Conservation (phyloP, 805 yeast species). For the Suhomyces xylopsoci region DNA sequence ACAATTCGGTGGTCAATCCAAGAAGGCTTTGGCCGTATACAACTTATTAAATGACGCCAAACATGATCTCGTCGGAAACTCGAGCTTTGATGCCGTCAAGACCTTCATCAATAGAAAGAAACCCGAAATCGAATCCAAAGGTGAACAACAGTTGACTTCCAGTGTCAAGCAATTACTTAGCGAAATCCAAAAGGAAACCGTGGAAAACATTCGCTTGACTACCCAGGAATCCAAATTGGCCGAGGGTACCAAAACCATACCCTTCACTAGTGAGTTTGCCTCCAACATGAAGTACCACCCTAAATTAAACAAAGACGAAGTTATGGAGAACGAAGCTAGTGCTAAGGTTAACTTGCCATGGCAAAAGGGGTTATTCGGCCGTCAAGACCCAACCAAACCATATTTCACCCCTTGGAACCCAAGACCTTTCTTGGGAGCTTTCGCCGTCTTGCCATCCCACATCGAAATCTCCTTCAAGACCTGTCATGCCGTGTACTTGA, state of each 20-base stretch:
- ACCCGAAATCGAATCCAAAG: conserved; percentile 28
- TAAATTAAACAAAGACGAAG: conserved; percentile 41
- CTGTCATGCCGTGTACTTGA: conserved; percentile 93
- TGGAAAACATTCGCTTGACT: conserved; percentile 29
- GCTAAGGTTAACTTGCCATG: conserved; percentile 66
- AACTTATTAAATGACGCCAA: conserved; percentile 25
- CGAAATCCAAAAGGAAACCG: conserved; percentile 34
- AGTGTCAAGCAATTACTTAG: conserved; percentile 33
- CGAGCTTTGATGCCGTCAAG: conserved; percentile 18
- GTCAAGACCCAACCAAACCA: conserved; percentile 69
- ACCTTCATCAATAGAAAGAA: conserved; percentile 31
- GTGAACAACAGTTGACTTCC: conserved; percentile 31
- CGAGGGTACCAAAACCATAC: conserved; percentile 22
- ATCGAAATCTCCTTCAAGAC: conserved; percentile 86
- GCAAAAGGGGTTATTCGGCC: conserved; percentile 77
- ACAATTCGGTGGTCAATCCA: conserved; percentile 16
- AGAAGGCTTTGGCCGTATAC: conserved; percentile 34
- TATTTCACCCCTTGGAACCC: conserved; percentile 98
- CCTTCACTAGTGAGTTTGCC: conserved; percentile 28
- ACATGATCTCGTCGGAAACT: conserved; percentile 21
- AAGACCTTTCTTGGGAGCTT: conserved; percentile 88
- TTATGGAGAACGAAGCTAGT: conserved; percentile 48
- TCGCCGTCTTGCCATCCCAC: conserved; percentile 89
- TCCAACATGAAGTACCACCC: conserved; percentile 29
- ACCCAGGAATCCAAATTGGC: conserved; percentile 28